Percentiles rank a stretch among this genome's conserved stretches.
These are phyloP conservation scores for Gaillardinia entomophila DNA, from an alignment of 805 yeast species.

Conservation along the genomic window DNA sequence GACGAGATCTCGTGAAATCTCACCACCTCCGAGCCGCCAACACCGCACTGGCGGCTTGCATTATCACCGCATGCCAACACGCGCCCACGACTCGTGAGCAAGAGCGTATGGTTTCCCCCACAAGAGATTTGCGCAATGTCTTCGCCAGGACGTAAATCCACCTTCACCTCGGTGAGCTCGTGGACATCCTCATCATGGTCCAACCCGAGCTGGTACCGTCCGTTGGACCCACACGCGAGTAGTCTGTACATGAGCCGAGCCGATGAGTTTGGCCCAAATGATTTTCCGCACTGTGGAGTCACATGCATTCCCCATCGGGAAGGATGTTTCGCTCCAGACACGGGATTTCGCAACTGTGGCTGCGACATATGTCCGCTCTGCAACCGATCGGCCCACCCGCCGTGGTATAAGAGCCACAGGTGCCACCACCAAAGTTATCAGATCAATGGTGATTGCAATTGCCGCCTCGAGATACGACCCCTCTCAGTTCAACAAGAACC, in stretches of 20 bases:
- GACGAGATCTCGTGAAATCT: constrained; percentile 13
- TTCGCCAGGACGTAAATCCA: constrained; percentile 6
- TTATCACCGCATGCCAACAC: constrained; percentile 60
- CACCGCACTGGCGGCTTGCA: constrained; percentile 46
- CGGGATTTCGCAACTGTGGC: not conserved
- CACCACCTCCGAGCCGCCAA: constrained; percentile 2
- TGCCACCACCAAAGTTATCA: not conserved
- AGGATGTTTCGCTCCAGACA: too few species aligned
- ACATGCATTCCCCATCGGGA: too few species aligned
- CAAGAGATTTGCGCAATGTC: constrained; percentile 50
- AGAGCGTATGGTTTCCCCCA: constrained; percentile 85
- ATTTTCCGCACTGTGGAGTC: too few species aligned
- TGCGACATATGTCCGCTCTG: too few species aligned
- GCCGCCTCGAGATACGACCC: constrained; percentile 15
- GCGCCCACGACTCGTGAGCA: constrained; percentile 49
- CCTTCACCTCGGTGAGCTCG: too few species aligned
- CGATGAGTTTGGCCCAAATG: too few species aligned
- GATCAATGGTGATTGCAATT: constrained; percentile 4
- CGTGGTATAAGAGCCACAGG: not conserved
- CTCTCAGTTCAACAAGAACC: constrained; percentile 16
- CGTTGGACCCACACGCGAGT: constrained; percentile 79
- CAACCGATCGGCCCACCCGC: too few species aligned
- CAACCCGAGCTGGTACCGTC: constrained; percentile 67
- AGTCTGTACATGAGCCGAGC: constrained; percentile 20
- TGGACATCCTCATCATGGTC: constrained; percentile 41